A percentile compares a stretch with the other conserved stretches of the same genome.
phyloP scores from a whole-genome alignment of 371 early-diverging fungal species.

The Lichtheimia ramosa region DNA sequence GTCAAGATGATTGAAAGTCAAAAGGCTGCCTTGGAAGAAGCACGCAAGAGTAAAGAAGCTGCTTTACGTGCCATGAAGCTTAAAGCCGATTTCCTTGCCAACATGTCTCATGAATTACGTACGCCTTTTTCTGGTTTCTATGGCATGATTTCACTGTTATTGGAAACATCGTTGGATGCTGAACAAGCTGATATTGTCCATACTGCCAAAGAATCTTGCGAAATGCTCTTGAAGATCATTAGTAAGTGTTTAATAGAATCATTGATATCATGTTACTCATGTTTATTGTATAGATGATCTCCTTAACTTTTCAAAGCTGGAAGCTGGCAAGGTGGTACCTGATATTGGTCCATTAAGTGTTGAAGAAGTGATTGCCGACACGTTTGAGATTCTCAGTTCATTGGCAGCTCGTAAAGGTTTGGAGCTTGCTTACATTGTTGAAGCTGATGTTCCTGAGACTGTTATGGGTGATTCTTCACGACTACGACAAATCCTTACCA shows the following conservation, averaged over 20 bases:
- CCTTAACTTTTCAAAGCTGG: conserved; percentile 55
- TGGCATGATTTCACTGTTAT: conserved; percentile 60
- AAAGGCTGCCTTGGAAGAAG: conserved; percentile 50
- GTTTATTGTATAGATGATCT: conserved; percentile 33
- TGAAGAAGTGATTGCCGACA: conserved; percentile 55
- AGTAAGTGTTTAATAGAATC: conserved; percentile 18
- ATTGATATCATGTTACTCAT: conserved; percentile 8
- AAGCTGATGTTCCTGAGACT: conserved; percentile 44
- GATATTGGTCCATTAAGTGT: conserved; percentile 54
- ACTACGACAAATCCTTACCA: conserved; percentile 46
- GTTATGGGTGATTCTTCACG: conserved; percentile 44
- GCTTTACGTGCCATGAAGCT: conserved; percentile 48
- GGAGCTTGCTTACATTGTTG: conserved; percentile 53
- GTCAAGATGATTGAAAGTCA: conserved; percentile 53
- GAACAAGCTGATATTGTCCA: conserved; percentile 60
- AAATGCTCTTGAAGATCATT: conserved; percentile 52
- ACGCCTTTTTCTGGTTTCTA: conserved; percentile 66
- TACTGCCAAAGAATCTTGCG: conserved; percentile 62
- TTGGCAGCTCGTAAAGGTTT: conserved; percentile 52
- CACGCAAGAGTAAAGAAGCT: conserved; percentile 52
- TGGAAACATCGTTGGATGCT: conserved; percentile 56
- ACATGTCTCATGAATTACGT: conserved; percentile 63
- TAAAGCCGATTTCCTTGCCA: conserved; percentile 59
- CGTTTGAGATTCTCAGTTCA: conserved; percentile 53
- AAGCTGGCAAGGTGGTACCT: conserved; percentile 46